phyloP scores from a whole-genome alignment of 345 rosid species.

The Rhodamnia rubescens region DNA sequence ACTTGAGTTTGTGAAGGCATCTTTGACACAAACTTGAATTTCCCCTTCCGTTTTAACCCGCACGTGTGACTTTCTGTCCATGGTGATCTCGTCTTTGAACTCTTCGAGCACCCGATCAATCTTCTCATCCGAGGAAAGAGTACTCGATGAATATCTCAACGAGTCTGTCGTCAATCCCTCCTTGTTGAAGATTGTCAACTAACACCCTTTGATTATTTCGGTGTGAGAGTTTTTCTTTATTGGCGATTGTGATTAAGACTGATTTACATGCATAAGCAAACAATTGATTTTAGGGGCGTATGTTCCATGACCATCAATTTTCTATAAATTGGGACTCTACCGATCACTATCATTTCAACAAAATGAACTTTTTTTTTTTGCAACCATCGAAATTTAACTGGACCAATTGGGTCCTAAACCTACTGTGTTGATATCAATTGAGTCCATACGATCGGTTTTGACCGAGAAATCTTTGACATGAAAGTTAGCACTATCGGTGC shows the following conservation, averaged over 20 bases:
- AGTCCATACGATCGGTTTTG: too few relatives aligned
- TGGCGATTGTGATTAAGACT: neutral
- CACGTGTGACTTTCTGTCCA: neutral
- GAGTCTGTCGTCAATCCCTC: neutral
- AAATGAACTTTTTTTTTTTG: neutral
- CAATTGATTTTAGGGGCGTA: neutral
- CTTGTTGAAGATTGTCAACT: too few relatives aligned
- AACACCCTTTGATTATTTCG: neutral
- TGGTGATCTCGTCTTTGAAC: rapidly evolving
- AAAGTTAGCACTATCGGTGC: too few relatives aligned
- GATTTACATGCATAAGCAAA: neutral
- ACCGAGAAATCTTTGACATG: too few relatives aligned
- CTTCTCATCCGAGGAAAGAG: neutral
- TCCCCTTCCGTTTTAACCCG: neutral
- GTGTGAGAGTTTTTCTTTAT: neutral
- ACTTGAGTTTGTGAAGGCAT: neutral
- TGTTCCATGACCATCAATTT: neutral
- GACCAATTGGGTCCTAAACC: too few relatives aligned
- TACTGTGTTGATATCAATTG: too few relatives aligned
- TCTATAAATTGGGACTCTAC: neutral
- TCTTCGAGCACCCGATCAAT: rapidly evolving
- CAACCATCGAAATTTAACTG: neutral
- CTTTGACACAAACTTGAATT: neutral
- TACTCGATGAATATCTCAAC: neutral
- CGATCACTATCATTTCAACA: neutral